Base-by-base conservation (phyloP, 805 yeast species). In the Lipomyces yamadae region DNA sequence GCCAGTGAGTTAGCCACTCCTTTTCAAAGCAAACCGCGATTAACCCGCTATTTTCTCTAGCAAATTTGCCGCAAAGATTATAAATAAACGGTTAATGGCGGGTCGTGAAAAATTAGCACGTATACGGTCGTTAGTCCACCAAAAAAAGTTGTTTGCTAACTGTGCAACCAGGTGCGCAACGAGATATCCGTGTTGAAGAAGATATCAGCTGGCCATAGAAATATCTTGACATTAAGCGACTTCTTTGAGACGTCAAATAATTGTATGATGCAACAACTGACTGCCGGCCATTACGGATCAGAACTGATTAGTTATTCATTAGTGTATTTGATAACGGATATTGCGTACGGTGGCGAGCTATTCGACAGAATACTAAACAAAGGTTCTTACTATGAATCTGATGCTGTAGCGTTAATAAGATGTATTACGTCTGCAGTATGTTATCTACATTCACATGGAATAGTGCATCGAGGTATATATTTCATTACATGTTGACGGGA, bases 321-420 rank as follows among this genome's bases (percentile, higher is more conserved):
- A 72, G 74, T 81, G 50, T 81, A 81, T 66, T 74, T 89, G 58
- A 84, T 89, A 54, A 88, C 92, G 0, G 90, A 88, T 72, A 78
- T 89, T 57, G 91, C 92, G 53, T 57, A 61, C 13, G 89, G 90
- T 15, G 89, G 90, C 32, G 94, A 89, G 72, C 79, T 89, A 58
- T 89, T 86, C 73, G 89, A 87, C 70, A 78, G 85, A 42, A 84
- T 89, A 53, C 80, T 82, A 61, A 75, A 78, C 33, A 79, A 81
- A 48, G 83, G 83, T 2, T 78, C 81, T 58, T 78, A 86, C 62
- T 80, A 79, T 60, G 86, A 84, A 60, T 72, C 74, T 15, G 86
- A 85, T 66, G 85, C 87, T 1, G 80, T 79, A 10, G 81, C 81
- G 6, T 81, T 86, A 52, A 79, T 88, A 39, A 76, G 79, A 11